A percentile compares a stretch with the other conserved stretches of the same genome.
These are phyloP conservation scores for Fusarium avenaceum DNA, from an alignment of 2,329 filamentous ascomycete genomes.

Conservation along the genomic window DNA sequence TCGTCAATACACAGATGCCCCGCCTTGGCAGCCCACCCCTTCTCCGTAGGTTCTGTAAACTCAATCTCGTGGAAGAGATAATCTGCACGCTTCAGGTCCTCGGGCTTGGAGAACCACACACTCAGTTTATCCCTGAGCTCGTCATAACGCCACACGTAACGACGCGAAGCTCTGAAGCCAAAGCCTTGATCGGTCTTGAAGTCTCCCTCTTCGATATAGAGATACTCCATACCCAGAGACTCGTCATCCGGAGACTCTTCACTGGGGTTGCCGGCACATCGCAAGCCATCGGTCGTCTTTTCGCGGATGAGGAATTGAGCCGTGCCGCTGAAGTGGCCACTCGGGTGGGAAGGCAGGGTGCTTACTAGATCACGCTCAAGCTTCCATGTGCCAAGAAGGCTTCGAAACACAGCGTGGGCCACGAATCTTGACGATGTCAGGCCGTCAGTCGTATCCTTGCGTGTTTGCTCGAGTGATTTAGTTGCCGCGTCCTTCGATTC, in stretches of 20 bases:
- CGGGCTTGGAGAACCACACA: constrained; percentile 79
- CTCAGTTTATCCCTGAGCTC: constrained; percentile 71
- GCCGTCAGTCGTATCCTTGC: constrained; percentile 57
- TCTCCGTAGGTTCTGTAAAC: constrained; percentile 60
- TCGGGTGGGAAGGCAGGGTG: constrained; percentile 69
- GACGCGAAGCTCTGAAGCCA: constrained; percentile 70
- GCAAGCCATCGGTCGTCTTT: constrained; percentile 67
- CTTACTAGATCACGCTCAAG: constrained; percentile 70
- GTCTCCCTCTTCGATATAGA: constrained; percentile 77
- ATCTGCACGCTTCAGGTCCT: constrained; percentile 73
- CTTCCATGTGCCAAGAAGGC: constrained; percentile 77
- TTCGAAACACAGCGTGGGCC: constrained; percentile 76
- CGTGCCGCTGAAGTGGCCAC: constrained; percentile 73
- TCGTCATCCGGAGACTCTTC: constrained; percentile 45
- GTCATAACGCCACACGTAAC: constrained; percentile 81
- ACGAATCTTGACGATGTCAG: constrained; percentile 66
- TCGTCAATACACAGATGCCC: constrained; percentile 80
- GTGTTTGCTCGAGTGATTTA: constrained; percentile 62
- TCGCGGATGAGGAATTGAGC: constrained; percentile 74
- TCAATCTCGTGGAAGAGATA: constrained; percentile 83
- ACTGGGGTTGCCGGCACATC: constrained; percentile 48
- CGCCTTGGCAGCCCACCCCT: constrained; percentile 73
- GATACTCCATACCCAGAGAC: constrained; percentile 67
- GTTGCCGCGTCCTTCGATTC: constrained; percentile 56
- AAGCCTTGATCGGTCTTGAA: constrained; percentile 70